These are phyloP conservation scores for Sporisorium scitamineum DNA, from an alignment of 1,284 basidiomycete genomes.

Conservation along the genomic window DNA sequence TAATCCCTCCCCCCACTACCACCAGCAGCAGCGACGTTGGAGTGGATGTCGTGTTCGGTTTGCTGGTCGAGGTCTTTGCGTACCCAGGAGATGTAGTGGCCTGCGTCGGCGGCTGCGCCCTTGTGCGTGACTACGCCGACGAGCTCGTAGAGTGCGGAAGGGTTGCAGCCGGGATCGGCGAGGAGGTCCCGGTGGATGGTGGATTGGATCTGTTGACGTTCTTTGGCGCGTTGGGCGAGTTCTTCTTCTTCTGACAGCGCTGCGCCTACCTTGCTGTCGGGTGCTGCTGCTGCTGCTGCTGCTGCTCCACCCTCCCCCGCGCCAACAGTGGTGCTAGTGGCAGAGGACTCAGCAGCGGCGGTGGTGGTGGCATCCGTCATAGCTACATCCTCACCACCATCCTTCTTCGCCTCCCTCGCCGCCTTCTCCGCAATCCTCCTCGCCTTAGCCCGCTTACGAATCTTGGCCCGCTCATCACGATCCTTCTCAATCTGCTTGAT, in stretches of 20 bases:
- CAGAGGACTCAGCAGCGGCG: background rate
- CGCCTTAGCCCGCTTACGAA: slow-evolving; percentile 80
- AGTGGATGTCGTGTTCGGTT: background rate
- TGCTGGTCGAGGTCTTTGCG: slow-evolving; percentile 52
- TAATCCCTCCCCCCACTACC: background rate
- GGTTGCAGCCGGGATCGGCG: slow-evolving; percentile 79
- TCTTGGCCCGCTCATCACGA: slow-evolving; percentile 83
- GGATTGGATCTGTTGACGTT: slow-evolving; percentile 54
- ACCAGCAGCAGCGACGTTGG: background rate
- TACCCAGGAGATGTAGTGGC: slow-evolving; percentile 91
- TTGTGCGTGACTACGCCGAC: slow-evolving; percentile 97
- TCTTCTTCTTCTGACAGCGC: slow-evolving; percentile 76
- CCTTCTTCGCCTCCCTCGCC: slow-evolving; percentile 16
- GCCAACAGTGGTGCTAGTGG: background rate
- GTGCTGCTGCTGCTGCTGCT: background rate
- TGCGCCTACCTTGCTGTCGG: slow-evolving; percentile 36
- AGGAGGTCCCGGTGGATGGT: slow-evolving; percentile 78
- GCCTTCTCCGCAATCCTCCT: slow-evolving; percentile 66
- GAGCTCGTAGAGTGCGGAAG: slow-evolving; percentile 84
- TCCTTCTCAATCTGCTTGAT: slow-evolving; percentile 85
- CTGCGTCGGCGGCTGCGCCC: slow-evolving; percentile 90
- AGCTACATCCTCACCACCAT: slow-evolving; percentile 71
- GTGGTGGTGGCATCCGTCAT: slow-evolving; percentile 73
- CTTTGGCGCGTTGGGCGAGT: slow-evolving; percentile 71
- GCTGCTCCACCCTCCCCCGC: background rate